Evolutionary conservation across 257 asterid genomes (phyloP), one percentile per base, ranked within the genome.

Genomic region (Leonotis leonurus): DNA sequence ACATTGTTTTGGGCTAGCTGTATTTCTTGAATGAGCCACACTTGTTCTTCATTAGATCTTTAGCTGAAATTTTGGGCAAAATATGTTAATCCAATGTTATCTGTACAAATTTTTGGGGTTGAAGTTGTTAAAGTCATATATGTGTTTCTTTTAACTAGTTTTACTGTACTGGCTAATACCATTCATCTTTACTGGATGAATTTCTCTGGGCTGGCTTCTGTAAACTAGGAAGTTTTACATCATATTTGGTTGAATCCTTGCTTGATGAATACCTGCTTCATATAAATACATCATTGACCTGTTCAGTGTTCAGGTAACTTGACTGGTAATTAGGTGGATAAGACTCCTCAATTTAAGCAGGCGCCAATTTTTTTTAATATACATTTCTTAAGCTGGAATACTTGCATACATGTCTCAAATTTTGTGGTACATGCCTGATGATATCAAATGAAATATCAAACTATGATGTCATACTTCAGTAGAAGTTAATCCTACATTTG

Each of bases 291-390:
- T 21, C 25, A 35, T 21, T 30, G 54, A 62, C 57, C 24, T 40
- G 26, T 50, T 54, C 60, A 60, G 53, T 59, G 17, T 65, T 65
- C 55, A 30, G 22, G 24, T 37, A 17, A 45, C 52, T 62, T 25
- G 32, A 44, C 16, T 45, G 55, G 20, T 48, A 41, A 36, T 24
- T 54, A 6, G 21, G 48, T 11, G 32, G 16, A 41, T 44, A 59
- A 21, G 53, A 39, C 51, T 53, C 51, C 60, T 54, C 13, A 6
- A 11, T 14, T 27, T 41, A 24, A 17, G 22, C 10, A 56, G 1
- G 17, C 6, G 59, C 64, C 12, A 60, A 3, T 56, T 53, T 46
- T 14, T 24, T 22, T 26, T n/a, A 9, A 52, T 46, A 57, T 71
- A 60, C 44, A 51, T 48, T 59, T 62, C 32, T 40, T 45, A 20